Evolutionary conservation across 331 rosid species (phyloP).

Genomic region (Malus hybrid): DNA sequence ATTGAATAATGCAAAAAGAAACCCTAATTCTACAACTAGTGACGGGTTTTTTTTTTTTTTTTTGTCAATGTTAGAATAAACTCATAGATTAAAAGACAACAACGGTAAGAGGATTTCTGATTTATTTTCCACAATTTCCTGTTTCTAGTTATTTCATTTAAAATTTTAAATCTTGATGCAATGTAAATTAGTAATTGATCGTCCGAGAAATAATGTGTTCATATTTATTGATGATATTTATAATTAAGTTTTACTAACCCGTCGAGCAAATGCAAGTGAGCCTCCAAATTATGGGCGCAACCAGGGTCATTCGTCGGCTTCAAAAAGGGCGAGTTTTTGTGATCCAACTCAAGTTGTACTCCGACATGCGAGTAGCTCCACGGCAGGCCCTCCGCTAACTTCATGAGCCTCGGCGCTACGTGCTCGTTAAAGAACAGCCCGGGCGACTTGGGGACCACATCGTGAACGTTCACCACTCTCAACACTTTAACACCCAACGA

Average conservation of each 20-base stretch:
- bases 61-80: too few relatives aligned
- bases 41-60: too few relatives aligned
- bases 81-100: too few relatives aligned
- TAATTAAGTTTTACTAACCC: conserved; percentile 35
- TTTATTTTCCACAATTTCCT: too few relatives aligned
- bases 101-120: too few relatives aligned
- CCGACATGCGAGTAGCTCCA: conserved; percentile 85
- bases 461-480: conserved; percentile 64
- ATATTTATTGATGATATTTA: not conserved
- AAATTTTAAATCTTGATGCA: too few relatives aligned
- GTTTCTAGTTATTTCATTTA: too few relatives aligned
- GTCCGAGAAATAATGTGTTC: too few relatives aligned
- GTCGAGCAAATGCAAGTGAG: conserved; percentile 70
- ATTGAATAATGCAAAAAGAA: too few relatives aligned
- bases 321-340: conserved; percentile 56
- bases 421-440: conserved; percentile 59
- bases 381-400: conserved; percentile 51
- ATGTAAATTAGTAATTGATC: not conserved
- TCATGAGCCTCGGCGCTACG: conserved; percentile 36
- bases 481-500: conserved; percentile 55
- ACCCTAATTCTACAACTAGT: too few relatives aligned
- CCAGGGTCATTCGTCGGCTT: conserved; percentile 42
- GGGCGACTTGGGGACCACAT: conserved; percentile 60
- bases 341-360: conserved; percentile 54
- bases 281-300: conserved; percentile 70